Base-by-base conservation (phyloP, 257 asterid genomes). In the Jacaranda mimosifolia region DNA sequence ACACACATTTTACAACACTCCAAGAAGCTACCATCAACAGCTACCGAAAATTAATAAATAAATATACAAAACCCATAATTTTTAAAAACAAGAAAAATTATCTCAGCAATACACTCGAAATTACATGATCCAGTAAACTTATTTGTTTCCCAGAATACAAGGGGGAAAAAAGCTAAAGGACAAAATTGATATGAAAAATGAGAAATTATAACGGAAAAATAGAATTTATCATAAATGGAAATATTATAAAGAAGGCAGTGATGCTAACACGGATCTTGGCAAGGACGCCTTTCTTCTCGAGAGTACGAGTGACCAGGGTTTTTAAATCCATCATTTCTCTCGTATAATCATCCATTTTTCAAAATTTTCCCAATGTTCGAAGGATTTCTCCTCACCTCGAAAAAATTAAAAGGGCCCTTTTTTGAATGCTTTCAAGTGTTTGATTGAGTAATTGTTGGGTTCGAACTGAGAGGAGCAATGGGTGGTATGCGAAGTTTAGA, bases 241-340 rank as follows among this genome's bases (percentile, higher is more conserved):
- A 63, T 8, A 36, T 19, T 17, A 55, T 15, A 21, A 60, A 32
- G 79, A 63, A 52, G 56, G 32, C 18, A 49, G 77, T 63, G 73
- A 77, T 57, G 77, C 89, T 90, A 81, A 96, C 99, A 45, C 98
- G 97, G 97, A 96, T 96, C 99, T 93, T 96, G 82, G 99, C 99
- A 13, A 96, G 99, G 11, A 96, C 99, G 82, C 99, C 99, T 74
- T 96, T 96, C 89, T 96, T 96, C 89, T 96, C 99, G 62, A 96
- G 92, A 70, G 97, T 96, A 55, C 97, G 97, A 51, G 99, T 91
- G 73, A 96, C 97, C 15, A 96, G 92, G 88, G 98, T 96, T 78
- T 96, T 96, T 75, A 96, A 94, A 91, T 96, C 99, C 99, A 96
- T 96, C 98, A 96, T 96, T 81, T 96, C 98, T 84, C 99, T 74